phyloP scores from a whole-genome alignment of 495 filamentous ascomycete genomes.

The Physcia stellaris region DNA sequence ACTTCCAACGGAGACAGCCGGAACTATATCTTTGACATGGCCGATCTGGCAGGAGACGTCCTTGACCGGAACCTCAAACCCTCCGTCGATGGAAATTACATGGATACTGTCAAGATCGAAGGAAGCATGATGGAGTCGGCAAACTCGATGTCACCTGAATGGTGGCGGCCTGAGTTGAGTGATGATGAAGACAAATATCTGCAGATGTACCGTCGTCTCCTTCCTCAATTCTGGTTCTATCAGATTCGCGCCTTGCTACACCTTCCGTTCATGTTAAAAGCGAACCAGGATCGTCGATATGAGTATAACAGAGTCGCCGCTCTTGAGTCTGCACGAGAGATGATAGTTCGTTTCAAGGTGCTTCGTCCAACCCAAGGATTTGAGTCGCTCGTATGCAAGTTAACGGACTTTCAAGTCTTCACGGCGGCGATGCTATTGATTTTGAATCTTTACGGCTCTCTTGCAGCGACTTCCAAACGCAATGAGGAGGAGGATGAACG shows the following conservation, averaged over 20 bases:
- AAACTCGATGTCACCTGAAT: conserved; percentile 7
- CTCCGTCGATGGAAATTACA: conserved; percentile 18
- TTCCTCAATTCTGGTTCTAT: conserved; percentile 34
- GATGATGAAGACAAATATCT: not conserved
- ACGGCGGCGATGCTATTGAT: conserved; percentile 35
- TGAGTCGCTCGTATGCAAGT: conserved; percentile 33
- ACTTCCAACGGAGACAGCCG: no score
- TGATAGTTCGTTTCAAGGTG: conserved; percentile 28
- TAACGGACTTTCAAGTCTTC: conserved; percentile 42
- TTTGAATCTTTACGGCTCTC: conserved; percentile 31
- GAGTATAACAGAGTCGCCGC: conserved; percentile 27
- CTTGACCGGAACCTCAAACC: not conserved
- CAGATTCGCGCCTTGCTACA: conserved; percentile 33
- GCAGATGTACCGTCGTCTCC: conserved; percentile 22
- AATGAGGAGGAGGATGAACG: no score
- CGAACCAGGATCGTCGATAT: conserved; percentile 26
- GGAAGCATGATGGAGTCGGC: conserved; percentile 31
- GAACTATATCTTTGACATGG: not conserved
- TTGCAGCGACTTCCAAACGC: no score
- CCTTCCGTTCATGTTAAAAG: conserved; percentile 41
- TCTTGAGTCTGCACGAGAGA: conserved; percentile 33
- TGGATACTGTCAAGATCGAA: conserved; percentile 32
- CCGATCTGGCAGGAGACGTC: not conserved
- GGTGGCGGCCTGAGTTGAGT: conserved; percentile 4
- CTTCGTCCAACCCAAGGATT: conserved; percentile 23